Base-by-base conservation (phyloP, 768 basidiomycete species). In the Neoboletus magnificus region DNA sequence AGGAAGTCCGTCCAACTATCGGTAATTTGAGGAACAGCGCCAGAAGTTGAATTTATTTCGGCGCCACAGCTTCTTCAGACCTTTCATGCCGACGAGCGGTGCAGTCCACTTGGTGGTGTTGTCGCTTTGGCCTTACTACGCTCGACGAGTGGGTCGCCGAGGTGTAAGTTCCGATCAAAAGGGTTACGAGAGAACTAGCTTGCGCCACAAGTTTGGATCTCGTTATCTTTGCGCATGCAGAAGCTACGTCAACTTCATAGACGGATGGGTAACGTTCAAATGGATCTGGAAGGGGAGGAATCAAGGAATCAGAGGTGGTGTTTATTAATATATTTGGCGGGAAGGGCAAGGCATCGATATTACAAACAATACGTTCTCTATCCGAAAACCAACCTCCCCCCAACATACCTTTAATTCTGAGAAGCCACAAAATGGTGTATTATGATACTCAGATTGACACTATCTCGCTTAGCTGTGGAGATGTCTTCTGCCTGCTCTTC, bases 211-310 rank as follows among this genome's bases (percentile, higher is more conserved):
- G n/a, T n/a, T n/a, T n/a, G 67, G 64, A 54, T 82, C 79, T 81
- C 82, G 81, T 54, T 79, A 76, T 4, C 75, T 65, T 33, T 72
- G n/a, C n/a, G 66, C 30, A 76, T 62, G 35, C n/a, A n/a, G 71
- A 69, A 36, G 50, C 50, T 7, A 47, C 23, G n/a, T 75, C 62
- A 22, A 63, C 39, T 32, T 74, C 71, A 29, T 75, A 68, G 18
- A 74, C 61, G 2, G 87, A 89, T 32, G 89, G 77, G 62, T 81
- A 86, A 27, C 89, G 80, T 11, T 86, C 84, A 64, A 92, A 91
- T 27, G 90, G 90, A 72, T 92, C 90, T 9, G 90, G 87, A 11
- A 89, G 88, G n/a, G 91, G 74, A 36, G 91, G 91, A 52, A 91
- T 87, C 22, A 87, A 86, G 2, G 85, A 84, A 40, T 76, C 77